Conservation (phyloP, 768 basidiomycete genomes). For the Lactifluus piperatus region DNA sequence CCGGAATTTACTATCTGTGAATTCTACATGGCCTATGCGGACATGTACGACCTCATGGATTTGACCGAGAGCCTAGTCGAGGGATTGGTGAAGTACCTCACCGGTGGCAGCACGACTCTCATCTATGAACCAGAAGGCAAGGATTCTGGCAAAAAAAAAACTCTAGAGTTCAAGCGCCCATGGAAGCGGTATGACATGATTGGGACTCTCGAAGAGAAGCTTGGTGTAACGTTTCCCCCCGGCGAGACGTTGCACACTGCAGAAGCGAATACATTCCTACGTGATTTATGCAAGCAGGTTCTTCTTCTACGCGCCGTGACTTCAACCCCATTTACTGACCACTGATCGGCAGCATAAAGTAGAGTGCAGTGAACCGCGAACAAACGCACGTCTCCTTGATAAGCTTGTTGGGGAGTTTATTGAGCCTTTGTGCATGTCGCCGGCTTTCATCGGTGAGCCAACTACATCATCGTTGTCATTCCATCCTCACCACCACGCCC, state of each 20-base stretch:
- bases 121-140: slow-evolving; percentile 92
- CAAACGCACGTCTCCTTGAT: slow-evolving; percentile 89
- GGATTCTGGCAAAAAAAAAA: slow-evolving; percentile 56
- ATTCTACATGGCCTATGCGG: slow-evolving; percentile 99
- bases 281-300: slow-evolving; percentile 80
- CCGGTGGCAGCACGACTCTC: slow-evolving; percentile 69
- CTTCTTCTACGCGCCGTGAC: not conserved
- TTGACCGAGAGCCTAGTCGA: slow-evolving; percentile 87
- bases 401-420: slow-evolving; percentile 99
- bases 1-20: slow-evolving; percentile 99
- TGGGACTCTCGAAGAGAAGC: slow-evolving; percentile 88
- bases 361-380: slow-evolving; percentile 92
- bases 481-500: not conserved
- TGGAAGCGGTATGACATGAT: slow-evolving; percentile 99
- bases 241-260: slow-evolving; percentile 83
- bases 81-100: slow-evolving; percentile 83
- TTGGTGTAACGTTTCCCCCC: slow-evolving; percentile 85
- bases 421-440: slow-evolving; percentile 93
- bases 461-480: not conserved
- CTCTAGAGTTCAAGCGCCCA: slow-evolving; percentile 83
- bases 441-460: slow-evolving; percentile 80
- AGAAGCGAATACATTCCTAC: slow-evolving; percentile 82
- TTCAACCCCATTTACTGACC: not conserved
- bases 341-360: slow-evolving; percentile 66
- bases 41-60: slow-evolving; percentile 98